phyloP scores from a whole-genome alignment of 2,329 filamentous ascomycete genomes.

The Talaromyces sp. region DNA sequence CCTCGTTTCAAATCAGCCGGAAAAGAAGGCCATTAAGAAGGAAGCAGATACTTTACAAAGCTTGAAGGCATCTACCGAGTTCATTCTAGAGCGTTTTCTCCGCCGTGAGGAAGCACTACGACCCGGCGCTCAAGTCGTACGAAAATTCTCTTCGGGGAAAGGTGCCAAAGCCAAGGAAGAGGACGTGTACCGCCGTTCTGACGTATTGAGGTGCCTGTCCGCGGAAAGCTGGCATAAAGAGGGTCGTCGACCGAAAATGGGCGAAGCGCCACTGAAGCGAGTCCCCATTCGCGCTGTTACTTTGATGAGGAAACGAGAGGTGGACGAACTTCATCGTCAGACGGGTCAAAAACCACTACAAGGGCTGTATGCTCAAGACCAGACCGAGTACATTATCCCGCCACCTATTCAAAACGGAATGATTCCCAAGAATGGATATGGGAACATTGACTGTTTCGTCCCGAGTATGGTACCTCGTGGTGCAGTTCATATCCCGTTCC shows the following conservation, averaged over 20 bases:
- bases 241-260: constrained; percentile 68
- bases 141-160: constrained; percentile 71
- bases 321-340: constrained; percentile 75
- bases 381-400: constrained; percentile 95
- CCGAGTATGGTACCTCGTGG: constrained; percentile 87
- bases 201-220: constrained; percentile 81
- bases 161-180: constrained; percentile 69
- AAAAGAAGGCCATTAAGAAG: constrained; percentile 69
- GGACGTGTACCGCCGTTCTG: constrained; percentile 72
- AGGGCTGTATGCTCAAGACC: constrained; percentile 74
- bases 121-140: constrained; percentile 63
- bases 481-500: constrained; percentile 76
- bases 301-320: constrained; percentile 76
- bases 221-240: constrained; percentile 98
- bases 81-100: constrained; percentile 77
- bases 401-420: constrained; percentile 76
- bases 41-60: constrained; percentile 80
- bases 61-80: constrained; percentile 82
- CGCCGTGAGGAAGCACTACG: constrained; percentile 86
- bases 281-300: constrained; percentile 92
- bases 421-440: constrained; percentile 91
- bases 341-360: constrained; percentile 82
- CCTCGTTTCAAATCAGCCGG: constrained; percentile 65
- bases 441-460: constrained; percentile 94
- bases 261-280: constrained; percentile 72